Evolutionary conservation across 495 filamentous ascomycete species (phyloP).

Genomic region (Aspergillus panamensis): DNA sequence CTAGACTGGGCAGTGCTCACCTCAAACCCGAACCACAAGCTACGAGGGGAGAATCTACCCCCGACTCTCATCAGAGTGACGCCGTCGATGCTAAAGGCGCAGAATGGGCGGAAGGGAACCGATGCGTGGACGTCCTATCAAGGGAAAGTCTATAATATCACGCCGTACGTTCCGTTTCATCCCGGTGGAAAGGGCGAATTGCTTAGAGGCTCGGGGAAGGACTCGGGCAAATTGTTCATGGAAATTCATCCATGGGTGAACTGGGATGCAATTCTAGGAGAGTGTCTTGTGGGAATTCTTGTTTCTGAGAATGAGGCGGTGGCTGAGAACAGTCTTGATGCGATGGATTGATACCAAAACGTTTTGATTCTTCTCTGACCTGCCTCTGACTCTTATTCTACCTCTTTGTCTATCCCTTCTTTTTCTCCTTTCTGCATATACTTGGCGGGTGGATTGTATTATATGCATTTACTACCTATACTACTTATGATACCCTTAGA

Average conservation of each 20-base stretch:
- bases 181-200: constrained; percentile 88
- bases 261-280: constrained; percentile 86
- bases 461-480: neutral
- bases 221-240: constrained; percentile 72
- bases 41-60: constrained; percentile 57
- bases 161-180: constrained; percentile 84
- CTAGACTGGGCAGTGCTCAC: constrained; percentile 90
- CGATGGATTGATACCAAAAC: constrained; percentile 58
- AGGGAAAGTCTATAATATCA: constrained; percentile 90
- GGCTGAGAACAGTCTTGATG: constrained; percentile 53
- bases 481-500: constrained; percentile 14
- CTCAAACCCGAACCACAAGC: constrained; percentile 59
- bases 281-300: constrained; percentile 81
- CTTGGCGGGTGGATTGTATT: constrained; percentile 2
- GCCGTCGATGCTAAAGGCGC: constrained; percentile 67
- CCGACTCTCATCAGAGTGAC: constrained; percentile 61
- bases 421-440: neutral
- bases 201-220: constrained; percentile 69
- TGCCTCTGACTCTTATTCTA: neutral
- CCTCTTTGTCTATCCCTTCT: neutral
- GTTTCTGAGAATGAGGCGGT: constrained; percentile 69
- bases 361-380: neutral
- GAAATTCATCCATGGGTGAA: constrained; percentile 98
- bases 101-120: constrained; percentile 74
- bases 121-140: constrained; percentile 86